Evolutionary conservation across 371 early-diverging fungal genomes (phyloP), one percentile per base, ranked within the genome.

Genomic region (Mucor plumbeus): DNA sequence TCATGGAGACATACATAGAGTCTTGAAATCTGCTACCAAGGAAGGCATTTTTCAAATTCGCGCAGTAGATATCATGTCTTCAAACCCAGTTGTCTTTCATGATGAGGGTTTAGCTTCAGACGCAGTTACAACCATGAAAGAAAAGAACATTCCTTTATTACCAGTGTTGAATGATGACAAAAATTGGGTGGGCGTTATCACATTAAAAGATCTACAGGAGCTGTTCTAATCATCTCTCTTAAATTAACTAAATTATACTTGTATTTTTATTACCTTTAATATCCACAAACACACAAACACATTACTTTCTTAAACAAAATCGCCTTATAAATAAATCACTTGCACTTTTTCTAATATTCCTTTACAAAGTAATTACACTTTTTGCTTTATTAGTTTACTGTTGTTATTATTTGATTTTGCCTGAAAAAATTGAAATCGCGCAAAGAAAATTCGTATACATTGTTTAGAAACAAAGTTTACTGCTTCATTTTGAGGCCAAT

Each of bases 141-240:
- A 68, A 9, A 67, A 69, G 21, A 64, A 72, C 5, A 39, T 84
- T 14, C 75, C 84, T 1, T 53, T 81, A 10, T 56, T 84, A 21
- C 84, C 84, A 4, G 79, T 81, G 34, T 56, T 81, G 3, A 71
- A 68, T 50, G 40, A 60, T 17, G 67, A 71, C 43, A 73, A 75
- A 3, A 33, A 65, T 1, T 81, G 72, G 72, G 63, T 64, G 33
- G 84, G 84, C 35, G 78, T 84, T 7, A 72, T 81, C 14, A 80
- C 77, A 8, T 57, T 78, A 19, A 81, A 81, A 43, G 82, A 80
- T 67, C 70, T 84, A 38, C 80, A 81, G 64, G 80, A 78, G 38
- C 68, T 84, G 13, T 80, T 84, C 19, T 48, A 48, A 19, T 43
- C 14, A 6, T 5, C n/a, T 43, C 14, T 43, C 43, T n/a, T 0